Conservation (phyloP, 2,329 filamentous ascomycete species). For the Clonostachys rosea region DNA sequence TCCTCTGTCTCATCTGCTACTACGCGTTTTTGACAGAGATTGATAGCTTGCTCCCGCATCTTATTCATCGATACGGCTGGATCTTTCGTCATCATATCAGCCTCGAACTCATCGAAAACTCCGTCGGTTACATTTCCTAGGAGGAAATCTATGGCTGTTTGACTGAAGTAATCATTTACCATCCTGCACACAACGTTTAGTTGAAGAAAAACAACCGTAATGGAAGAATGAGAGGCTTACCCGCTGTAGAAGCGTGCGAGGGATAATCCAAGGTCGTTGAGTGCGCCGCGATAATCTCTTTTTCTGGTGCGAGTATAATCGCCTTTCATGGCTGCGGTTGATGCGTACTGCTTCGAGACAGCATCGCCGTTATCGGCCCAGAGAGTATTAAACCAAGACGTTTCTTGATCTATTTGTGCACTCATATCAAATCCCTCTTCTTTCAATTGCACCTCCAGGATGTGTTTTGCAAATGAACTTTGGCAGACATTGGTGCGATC, state of each 20-base stretch:
- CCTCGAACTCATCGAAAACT: constrained; percentile 92
- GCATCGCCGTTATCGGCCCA: constrained; percentile 99
- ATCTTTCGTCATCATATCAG: constrained; percentile 88
- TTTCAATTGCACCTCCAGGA: constrained; percentile 75
- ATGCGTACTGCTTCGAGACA: constrained; percentile 92
- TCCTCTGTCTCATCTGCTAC: constrained; percentile 81
- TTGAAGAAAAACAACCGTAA: neutral
- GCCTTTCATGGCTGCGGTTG: constrained; percentile 91
- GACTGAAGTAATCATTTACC: constrained; percentile 96
- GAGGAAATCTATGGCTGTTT: constrained; percentile 91
- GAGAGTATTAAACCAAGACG: constrained; percentile 89
- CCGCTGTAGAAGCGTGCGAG: constrained; percentile 70
- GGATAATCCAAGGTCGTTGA: constrained; percentile 88
- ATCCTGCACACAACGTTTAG: constrained; percentile 56
- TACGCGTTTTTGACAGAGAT: constrained; percentile 81
- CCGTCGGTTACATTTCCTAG: constrained; percentile 80
- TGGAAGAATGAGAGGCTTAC: constrained; percentile 30
- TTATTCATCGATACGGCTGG: constrained; percentile 82
- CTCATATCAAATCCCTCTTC: constrained; percentile 73
- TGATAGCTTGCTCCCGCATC: constrained; percentile 84
- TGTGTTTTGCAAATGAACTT: constrained; percentile 80
- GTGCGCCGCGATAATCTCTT: constrained; percentile 82
- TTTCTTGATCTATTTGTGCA: constrained; percentile 70
- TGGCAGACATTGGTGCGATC: constrained; percentile 96
- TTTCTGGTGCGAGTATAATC: constrained; percentile 92